phyloP scores from a whole-genome alignment of 2,329 filamentous ascomycete species.

The Cercospora sp. region DNA sequence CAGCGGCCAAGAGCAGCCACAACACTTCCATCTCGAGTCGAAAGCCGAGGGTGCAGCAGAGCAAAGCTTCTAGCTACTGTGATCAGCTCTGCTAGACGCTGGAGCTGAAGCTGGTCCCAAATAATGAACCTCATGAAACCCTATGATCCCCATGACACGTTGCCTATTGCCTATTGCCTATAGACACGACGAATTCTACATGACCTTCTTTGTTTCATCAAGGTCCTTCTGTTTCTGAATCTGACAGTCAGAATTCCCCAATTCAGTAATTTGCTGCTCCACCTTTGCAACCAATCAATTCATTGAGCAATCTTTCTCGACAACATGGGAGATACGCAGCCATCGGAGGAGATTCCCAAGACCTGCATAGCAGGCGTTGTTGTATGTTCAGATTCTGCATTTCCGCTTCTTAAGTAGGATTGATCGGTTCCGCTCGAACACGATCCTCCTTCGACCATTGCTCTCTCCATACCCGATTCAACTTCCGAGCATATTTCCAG shows the following conservation, averaged over 20 bases:
- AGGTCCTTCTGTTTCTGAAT: not conserved
- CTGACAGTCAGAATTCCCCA: not conserved
- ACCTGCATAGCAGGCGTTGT: slow-evolving; percentile 55
- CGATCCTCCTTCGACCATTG: not conserved
- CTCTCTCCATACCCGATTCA: not conserved
- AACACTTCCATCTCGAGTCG: not conserved
- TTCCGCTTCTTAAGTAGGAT: not conserved
- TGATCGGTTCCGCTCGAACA: not conserved
- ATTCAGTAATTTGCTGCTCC: not conserved
- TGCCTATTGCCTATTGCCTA: not conserved
- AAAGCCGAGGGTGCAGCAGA: not conserved
- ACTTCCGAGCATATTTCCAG: not conserved
- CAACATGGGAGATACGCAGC: slow-evolving; percentile 25
- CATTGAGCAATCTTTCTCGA: not conserved
- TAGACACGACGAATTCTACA: not conserved
- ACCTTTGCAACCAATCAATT: not conserved
- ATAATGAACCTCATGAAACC: not conserved
- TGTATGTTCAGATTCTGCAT: not conserved
- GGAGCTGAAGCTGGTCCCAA: not conserved
- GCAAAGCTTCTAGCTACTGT: not conserved
- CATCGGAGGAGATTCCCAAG: slow-evolving; percentile 46
- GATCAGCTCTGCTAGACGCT: not conserved
- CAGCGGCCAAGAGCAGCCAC: not conserved
- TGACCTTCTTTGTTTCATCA: not conserved
- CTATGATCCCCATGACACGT: not conserved